Conservation (phyloP, 2,329 filamentous ascomycete genomes). For the Kalmusia sp. region DNA sequence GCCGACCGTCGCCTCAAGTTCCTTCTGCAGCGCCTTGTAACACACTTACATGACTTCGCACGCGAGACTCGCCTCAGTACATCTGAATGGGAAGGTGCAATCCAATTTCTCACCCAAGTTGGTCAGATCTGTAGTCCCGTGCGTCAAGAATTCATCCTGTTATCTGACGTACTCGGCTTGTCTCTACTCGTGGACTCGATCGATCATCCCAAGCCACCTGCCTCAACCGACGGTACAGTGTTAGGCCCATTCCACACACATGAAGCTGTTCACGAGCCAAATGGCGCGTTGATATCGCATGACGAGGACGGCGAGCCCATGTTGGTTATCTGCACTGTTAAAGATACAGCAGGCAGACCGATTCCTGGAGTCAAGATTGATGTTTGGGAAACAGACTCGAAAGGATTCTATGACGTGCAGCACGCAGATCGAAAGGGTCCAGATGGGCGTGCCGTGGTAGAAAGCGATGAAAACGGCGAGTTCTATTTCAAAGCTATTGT, state of each 20-base stretch:
- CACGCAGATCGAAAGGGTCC: slow-evolving; percentile 66
- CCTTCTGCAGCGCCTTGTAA: slow-evolving; percentile 74
- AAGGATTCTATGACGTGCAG: slow-evolving; percentile 84
- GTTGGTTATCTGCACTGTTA: slow-evolving; percentile 74
- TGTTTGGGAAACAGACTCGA: slow-evolving; percentile 83
- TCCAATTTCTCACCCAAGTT: slow-evolving; percentile 73
- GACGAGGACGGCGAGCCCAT: slow-evolving; percentile 74
- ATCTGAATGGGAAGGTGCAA: slow-evolving; percentile 77
- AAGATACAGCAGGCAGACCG: slow-evolving; percentile 68
- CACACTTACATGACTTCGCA: slow-evolving; percentile 82
- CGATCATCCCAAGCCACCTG: slow-evolving; percentile 78
- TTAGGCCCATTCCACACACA: slow-evolving; percentile 85
- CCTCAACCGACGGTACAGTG: slow-evolving; percentile 77
- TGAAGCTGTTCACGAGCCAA: slow-evolving; percentile 66
- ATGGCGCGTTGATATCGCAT: slow-evolving; percentile 69
- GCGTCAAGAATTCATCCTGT: slow-evolving; percentile 57
- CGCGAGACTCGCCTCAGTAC: slow-evolving; percentile 78
- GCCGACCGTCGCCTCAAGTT: slow-evolving; percentile 71
- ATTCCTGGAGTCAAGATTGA: slow-evolving; percentile 74
- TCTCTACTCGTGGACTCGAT: slow-evolving; percentile 82
- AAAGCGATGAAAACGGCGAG: slow-evolving; percentile 70
- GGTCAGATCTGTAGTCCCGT: slow-evolving; percentile 78
- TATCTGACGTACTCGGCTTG: slow-evolving; percentile 73
- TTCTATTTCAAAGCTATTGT: slow-evolving; percentile 89
- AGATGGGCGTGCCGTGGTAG: slow-evolving; percentile 75